Evolutionary conservation across 148 eudicot species (phyloP).

Genomic region (Arbutus unedo): DNA sequence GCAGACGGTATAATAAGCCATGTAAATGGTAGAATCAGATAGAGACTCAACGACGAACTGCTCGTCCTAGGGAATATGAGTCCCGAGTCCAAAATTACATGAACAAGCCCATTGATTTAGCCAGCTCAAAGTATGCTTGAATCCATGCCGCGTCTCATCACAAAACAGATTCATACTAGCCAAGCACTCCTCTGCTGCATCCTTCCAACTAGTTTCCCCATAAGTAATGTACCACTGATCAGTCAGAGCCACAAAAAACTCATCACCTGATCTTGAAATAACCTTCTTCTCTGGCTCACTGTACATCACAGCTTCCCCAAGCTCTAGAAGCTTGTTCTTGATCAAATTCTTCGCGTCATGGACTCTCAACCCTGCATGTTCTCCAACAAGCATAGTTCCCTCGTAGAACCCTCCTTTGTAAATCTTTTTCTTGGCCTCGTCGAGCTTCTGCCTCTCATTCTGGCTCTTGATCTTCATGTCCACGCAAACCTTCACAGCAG

Average conservation of each 20-base stretch:
- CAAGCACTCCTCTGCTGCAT: slow-evolving; percentile 71
- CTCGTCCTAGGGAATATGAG: slow-evolving; percentile 95
- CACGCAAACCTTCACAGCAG: slow-evolving; percentile 83
- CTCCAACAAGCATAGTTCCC: slow-evolving; percentile 76
- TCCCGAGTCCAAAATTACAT: slow-evolving; percentile 83
- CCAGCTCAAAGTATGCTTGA: slow-evolving; percentile 91
- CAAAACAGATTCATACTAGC: slow-evolving; percentile 67
- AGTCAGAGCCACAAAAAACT: slow-evolving; percentile 89
- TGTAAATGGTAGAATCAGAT: slow-evolving; percentile 91
- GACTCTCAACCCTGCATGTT: slow-evolving; percentile 66
- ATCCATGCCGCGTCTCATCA: slow-evolving; percentile 86
- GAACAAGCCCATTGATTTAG: slow-evolving; percentile 97
- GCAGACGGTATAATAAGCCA: slow-evolving; percentile 89
- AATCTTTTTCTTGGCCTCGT: slow-evolving; percentile 74
- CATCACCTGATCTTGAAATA: slow-evolving; percentile 93
- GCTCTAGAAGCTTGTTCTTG: slow-evolving; percentile 60
- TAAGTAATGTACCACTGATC: slow-evolving; percentile 96
- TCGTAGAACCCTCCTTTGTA: slow-evolving; percentile 88
- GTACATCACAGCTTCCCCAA: slow-evolving; percentile 64
- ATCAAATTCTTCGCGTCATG: slow-evolving; percentile 79
- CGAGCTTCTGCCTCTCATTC: slow-evolving; percentile 88
- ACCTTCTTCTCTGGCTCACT: slow-evolving; percentile 97
- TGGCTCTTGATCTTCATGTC: slow-evolving; percentile 88
- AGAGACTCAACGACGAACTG: slow-evolving; percentile 85
- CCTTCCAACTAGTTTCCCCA: slow-evolving; percentile 72